Conservation (phyloP, 768 basidiomycete genomes). For the Hydnomerulius pinastri region DNA sequence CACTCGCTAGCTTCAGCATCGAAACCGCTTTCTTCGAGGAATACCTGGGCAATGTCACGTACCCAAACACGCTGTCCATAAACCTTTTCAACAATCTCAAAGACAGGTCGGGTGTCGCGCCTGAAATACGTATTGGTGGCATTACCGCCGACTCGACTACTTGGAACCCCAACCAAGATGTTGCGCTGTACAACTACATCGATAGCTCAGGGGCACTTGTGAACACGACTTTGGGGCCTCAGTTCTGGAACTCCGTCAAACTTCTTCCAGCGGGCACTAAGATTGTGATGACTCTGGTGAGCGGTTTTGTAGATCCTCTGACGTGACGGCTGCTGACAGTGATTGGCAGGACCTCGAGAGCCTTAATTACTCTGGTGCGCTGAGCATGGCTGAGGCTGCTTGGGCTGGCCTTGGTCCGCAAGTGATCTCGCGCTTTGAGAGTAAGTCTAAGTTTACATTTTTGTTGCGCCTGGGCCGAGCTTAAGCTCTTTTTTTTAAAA, state of each 20-base stretch:
- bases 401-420: constrained; percentile 35
- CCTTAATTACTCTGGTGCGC: constrained; percentile 43
- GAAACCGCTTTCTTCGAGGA: constrained; percentile 56
- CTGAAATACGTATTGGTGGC: constrained; percentile 53
- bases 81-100: constrained; percentile 48
- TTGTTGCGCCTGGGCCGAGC: background rate
- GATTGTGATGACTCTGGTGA: constrained; percentile 47
- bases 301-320: constrained; percentile 2
- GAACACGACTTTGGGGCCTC: constrained; percentile 54
- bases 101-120: constrained; percentile 44
- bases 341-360: constrained; percentile 46
- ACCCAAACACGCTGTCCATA: constrained; percentile 45
- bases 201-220: constrained; percentile 43
- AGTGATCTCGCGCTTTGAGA: constrained; percentile 48
- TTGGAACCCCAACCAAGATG: constrained; percentile 43
- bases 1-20: constrained; percentile 54
- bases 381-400: constrained; percentile 46
- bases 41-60: constrained; percentile 46
- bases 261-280: constrained; percentile 48
- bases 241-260: constrained; percentile 48
- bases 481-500: constrained; percentile 2
- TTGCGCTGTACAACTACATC: constrained; percentile 40
- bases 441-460: constrained; percentile 21
- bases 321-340: background rate
- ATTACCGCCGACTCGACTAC: constrained; percentile 57